Evolutionary conservation across 139 green algal species (phyloP), one percentile per base, ranked within the genome.

Genomic region (Chlamydomonas incerta): DNA sequence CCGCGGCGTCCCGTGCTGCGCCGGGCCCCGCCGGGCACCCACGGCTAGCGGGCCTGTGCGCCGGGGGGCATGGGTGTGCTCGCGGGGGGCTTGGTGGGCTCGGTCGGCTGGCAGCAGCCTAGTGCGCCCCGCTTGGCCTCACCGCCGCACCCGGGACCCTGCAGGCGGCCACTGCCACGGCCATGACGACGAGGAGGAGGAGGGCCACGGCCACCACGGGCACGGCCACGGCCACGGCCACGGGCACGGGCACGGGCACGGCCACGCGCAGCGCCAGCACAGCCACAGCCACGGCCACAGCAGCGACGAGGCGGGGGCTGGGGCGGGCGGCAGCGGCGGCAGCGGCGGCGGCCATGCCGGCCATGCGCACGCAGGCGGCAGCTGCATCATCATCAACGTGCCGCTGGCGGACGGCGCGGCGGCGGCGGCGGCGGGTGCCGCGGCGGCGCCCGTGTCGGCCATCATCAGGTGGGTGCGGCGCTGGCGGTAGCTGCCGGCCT

Each of bases 121-220:
- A n/a, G n/a, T n/a, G n/a, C n/a, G n/a, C n/a, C n/a, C n/a, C n/a
- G n/a, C n/a, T n/a, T n/a, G n/a, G n/a, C n/a, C n/a, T n/a, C n/a
- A n/a, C n/a, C n/a, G n/a, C n/a, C n/a, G n/a, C n/a, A n/a, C n/a
- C n/a, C n/a, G n/a, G n/a, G n/a, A n/a, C n/a, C 41, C 6, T 50
- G 8, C 41, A 50, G 41, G 41, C 41, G 41, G 41, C 41, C 41
- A 50, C 41, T 50, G 41, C 41, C 41, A 50, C 41, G 41, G 41
- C 41, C 41, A 50, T 8, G 41, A 8, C 41, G 41, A 50, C 41
- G 37, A 82, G 60, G 58, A 82, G 60, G 58, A 18, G 13, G 55
- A 88, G 35, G 52, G 26, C 29, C 90, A 89, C 62, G 26, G 50
- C 5, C 73, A 88, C 46, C 62, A 47, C 70, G 70, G 35, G 6